phyloP scores from a whole-genome alignment of 1,284 basidiomycete genomes.

The Trametes pubescens region DNA sequence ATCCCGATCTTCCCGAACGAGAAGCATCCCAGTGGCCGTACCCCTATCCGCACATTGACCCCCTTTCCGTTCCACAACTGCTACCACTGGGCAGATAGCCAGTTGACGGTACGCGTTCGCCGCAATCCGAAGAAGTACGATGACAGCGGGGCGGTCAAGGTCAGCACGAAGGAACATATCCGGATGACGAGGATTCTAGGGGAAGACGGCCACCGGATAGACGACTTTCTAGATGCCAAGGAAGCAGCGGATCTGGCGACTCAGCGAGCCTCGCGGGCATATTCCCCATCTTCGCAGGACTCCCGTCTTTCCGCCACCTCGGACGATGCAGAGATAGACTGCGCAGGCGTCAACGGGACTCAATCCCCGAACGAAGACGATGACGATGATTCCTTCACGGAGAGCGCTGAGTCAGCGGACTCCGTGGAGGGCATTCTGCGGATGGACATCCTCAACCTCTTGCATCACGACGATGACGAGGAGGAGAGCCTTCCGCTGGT shows the following conservation, averaged over 20 bases:
- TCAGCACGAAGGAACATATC: constrained; percentile 1
- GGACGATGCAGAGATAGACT: not conserved
- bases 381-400: not conserved
- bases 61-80: constrained; percentile 22
- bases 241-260: not conserved
- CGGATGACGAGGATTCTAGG: not conserved
- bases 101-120: constrained; percentile 15
- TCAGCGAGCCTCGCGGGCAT: not conserved
- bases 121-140: constrained; percentile 9
- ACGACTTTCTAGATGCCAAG: constrained; percentile 3
- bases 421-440: not conserved
- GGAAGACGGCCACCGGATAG: constrained; percentile 8
- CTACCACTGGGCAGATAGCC: constrained; percentile 19
- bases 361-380: not conserved
- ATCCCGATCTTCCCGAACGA: constrained; percentile 21
- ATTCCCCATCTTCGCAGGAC: constrained; percentile 7
- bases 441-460: constrained; percentile 10
- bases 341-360: not conserved
- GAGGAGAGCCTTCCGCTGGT: constrained; percentile 23
- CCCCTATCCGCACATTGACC: not conserved
- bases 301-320: constrained; percentile 7
- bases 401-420: not conserved
- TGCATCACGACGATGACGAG: constrained; percentile 4
- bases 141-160: constrained; percentile 6
- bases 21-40: not conserved